Percentiles rank a stretch among this genome's conserved stretches.
Conservation (phyloP, 768 basidiomycete genomes). For the Floccularia luteovirens region DNA sequence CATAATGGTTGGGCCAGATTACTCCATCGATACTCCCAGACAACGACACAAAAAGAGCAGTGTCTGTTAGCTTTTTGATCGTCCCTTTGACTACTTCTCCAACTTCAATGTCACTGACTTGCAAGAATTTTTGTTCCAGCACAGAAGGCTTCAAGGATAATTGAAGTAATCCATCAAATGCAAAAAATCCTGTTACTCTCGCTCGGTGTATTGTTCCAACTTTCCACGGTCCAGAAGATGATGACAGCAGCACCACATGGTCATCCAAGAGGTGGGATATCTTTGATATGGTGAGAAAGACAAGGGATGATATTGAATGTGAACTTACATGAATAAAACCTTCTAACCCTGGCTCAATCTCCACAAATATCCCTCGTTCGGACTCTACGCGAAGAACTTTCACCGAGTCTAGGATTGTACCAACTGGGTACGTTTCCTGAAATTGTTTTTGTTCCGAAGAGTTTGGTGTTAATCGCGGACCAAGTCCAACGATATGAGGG, state of each 20-base stretch:
- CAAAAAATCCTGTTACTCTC: conserved; percentile 80
- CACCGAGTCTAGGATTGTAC: conserved; percentile 61
- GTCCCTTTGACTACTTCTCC: conserved; percentile 86
- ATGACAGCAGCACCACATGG: conserved; percentile 74
- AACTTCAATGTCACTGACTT: conserved; percentile 73
- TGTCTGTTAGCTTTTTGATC: conserved; percentile 77
- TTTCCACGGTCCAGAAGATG: conserved; percentile 78
- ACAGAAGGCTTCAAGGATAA: conserved; percentile 81
- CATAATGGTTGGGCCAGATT: conserved; percentile 91
- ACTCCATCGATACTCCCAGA: conserved; percentile 88
- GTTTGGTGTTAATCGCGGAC: conserved; percentile 23
- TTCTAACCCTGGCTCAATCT: conserved; percentile 52
- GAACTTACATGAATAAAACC: conserved; percentile 83
- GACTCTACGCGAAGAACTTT: conserved; percentile 69
- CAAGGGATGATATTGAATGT: conserved; percentile 1
- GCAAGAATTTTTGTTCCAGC: conserved; percentile 80
- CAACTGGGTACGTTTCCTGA: conserved; percentile 62
- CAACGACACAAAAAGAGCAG: conserved; percentile 78
- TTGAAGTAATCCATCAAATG: conserved; percentile 82
- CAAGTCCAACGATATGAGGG: conserved; percentile 61
- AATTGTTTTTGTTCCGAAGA: conserved; percentile 20
- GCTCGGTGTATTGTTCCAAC: conserved; percentile 73
- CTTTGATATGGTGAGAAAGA: conserved; percentile 42
- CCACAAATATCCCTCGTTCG: conserved; percentile 76
- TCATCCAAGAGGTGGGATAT: conserved; percentile 94